A percentile compares a stretch with the other conserved stretches of the same genome.
phyloP scores from a whole-genome alignment of 1,284 basidiomycete genomes.

The Melampsora larici-populina region DNA sequence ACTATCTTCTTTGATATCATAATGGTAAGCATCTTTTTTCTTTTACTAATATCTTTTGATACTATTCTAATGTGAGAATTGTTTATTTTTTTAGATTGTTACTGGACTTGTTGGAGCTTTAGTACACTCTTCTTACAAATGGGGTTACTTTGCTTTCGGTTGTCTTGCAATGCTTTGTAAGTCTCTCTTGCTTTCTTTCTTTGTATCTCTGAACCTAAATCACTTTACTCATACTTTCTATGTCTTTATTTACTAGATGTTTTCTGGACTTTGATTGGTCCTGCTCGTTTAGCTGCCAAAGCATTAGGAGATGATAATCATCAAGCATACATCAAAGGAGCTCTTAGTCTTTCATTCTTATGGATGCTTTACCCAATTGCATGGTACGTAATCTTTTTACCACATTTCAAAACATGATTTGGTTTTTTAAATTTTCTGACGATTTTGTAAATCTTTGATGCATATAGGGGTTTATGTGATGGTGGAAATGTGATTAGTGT shows the following conservation, averaged over 20 bases:
- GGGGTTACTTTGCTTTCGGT: conserved; percentile 59
- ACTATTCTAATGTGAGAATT: not conserved
- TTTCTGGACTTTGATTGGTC: conserved; percentile 52
- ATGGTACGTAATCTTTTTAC: conserved; percentile 52
- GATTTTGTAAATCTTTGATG: not conserved
- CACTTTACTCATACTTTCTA: not conserved
- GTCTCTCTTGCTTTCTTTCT: conserved; percentile 56
- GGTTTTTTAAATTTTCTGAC: too few relatives aligned
- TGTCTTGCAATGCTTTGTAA: conserved; percentile 57
- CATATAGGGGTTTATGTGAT: conserved; percentile 58
- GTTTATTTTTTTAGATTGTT: conserved; percentile 55
- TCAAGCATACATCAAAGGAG: conserved; percentile 56
- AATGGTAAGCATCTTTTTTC: not conserved
- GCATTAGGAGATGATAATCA: conserved; percentile 55
- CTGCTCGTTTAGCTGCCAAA: conserved; percentile 54
- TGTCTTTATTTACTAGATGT: conserved; percentile 41
- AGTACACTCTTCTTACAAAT: conserved; percentile 60
- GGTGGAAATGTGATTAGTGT: conserved; percentile 59
- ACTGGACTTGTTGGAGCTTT: conserved; percentile 61
- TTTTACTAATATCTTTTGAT: not conserved
- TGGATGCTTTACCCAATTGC: conserved; percentile 60
- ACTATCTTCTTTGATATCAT: conserved; percentile 58
- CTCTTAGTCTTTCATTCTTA: conserved; percentile 57
- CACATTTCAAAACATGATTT: not conserved
- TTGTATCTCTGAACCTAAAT: conserved; percentile 43